Percentiles rank a stretch among this genome's conserved stretches.
These are phyloP conservation scores for Naegleria fowleri DNA, from an alignment of 208 protist species.

Conservation along the genomic window DNA sequence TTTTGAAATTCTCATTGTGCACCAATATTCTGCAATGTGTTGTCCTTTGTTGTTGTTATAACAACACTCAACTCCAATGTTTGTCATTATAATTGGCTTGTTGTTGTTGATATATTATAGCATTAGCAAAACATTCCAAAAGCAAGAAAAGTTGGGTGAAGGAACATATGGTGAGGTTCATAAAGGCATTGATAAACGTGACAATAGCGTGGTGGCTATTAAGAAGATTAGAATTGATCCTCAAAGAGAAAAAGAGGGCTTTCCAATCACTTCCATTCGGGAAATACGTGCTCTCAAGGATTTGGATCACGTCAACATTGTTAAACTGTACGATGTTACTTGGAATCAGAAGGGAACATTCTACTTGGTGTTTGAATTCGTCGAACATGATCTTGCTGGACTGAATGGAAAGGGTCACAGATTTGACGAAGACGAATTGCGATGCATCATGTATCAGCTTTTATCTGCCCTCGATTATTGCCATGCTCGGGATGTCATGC, in stretches of 20 bases:
- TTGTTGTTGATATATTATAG: too few relatives aligned
- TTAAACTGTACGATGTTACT: conserved; percentile 52
- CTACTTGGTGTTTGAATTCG: conserved; percentile 52
- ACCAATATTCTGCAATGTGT: too few relatives aligned
- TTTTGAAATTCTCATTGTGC: too few relatives aligned
- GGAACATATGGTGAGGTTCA: conserved; percentile 14
- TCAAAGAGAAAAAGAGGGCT: conserved; percentile 38
- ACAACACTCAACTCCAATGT: too few relatives aligned
- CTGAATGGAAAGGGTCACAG: conserved; percentile 23
- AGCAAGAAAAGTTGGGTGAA: neutral
- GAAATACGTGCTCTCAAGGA: conserved; percentile 42
- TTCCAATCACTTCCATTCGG: conserved; percentile 38
- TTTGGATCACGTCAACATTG: conserved; percentile 49
- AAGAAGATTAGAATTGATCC: conserved; percentile 45
- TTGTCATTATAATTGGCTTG: too few relatives aligned
- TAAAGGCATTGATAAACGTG: neutral
- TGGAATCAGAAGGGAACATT: conserved; percentile 37
- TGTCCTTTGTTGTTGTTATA: too few relatives aligned
- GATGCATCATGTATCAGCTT: conserved; percentile 36
- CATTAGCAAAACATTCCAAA: neutral
- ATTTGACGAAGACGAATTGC: conserved; percentile 34
- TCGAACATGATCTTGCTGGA: conserved; percentile 35
- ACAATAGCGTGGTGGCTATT: conserved; percentile 20
- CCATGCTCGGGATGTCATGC: conserved; percentile 35
- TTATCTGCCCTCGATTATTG: conserved; percentile 27